Percentiles rank a stretch among this genome's conserved stretches.
Evolutionary conservation across 345 rosid genomes (phyloP).

Genomic region (Xanthoceras sorbifolium): DNA sequence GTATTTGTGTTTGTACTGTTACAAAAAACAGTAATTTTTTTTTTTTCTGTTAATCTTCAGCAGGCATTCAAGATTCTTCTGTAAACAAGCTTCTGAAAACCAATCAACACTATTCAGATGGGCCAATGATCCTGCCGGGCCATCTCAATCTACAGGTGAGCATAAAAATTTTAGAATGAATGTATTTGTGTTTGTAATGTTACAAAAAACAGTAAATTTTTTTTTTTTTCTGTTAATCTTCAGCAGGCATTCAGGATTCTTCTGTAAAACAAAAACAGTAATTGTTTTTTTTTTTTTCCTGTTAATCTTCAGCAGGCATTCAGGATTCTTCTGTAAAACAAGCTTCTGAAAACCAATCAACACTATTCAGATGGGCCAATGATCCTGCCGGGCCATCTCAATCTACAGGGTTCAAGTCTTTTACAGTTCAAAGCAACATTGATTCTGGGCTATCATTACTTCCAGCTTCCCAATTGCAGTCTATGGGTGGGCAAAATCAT

Average conservation of each 20-base stretch:
- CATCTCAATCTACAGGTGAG: too few species aligned
- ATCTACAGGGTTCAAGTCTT: constrained; percentile 33
- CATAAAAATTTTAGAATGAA: too few species aligned
- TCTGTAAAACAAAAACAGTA: too few species aligned
- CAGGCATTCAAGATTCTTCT: constrained; percentile 44
- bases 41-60: constrained; percentile 24
- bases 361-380: constrained; percentile 39
- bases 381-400: constrained; percentile 32
- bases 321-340: constrained; percentile 37
- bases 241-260: too few species aligned
- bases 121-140: too few species aligned
- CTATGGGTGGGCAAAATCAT: constrained; percentile 28
- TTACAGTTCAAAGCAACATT: constrained; percentile 35
- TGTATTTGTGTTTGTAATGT: too few species aligned
- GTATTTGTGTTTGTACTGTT: not conserved
- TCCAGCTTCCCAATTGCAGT: constrained; percentile 36
- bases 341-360: constrained; percentile 42
- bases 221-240: too few species aligned
- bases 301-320: constrained; percentile 41
- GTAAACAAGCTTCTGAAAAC: too few species aligned
- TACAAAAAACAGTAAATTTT: too few species aligned
- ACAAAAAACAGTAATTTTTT: constrained; percentile 21
- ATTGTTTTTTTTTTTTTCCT: too few species aligned
- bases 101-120: too few species aligned
- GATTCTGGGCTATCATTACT: constrained; percentile 33